phyloP scores from a whole-genome alignment of 805 yeast species.

The Dipodascus geniculatus region DNA sequence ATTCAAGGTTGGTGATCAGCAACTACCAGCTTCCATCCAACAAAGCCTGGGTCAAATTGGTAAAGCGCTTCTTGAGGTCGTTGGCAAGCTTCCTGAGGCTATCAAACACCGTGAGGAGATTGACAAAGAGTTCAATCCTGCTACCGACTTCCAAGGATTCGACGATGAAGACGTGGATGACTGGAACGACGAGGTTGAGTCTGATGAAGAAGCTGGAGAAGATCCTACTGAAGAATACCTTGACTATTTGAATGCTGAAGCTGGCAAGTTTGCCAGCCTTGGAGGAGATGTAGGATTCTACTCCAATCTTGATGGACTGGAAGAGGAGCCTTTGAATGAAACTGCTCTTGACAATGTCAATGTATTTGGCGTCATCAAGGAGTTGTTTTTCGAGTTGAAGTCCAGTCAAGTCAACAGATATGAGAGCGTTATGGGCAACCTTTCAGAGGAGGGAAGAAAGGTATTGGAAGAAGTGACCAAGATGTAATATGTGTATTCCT shows the following conservation, averaged over 20 bases:
- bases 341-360: slow-evolving; percentile 72
- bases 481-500: not conserved
- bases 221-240: slow-evolving; percentile 34
- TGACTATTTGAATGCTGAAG: slow-evolving; percentile 36
- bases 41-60: slow-evolving; percentile 38
- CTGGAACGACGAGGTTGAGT: slow-evolving; percentile 10
- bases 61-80: slow-evolving; percentile 35
- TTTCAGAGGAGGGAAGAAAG: slow-evolving; percentile 28
- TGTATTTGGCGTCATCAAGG: slow-evolving; percentile 54
- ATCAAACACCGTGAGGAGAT: slow-evolving; percentile 51
- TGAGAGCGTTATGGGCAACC: slow-evolving; percentile 33
- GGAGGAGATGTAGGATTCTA: slow-evolving; percentile 29
- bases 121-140: slow-evolving; percentile 40
- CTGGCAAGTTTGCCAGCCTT: slow-evolving; percentile 23
- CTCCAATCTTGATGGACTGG: slow-evolving; percentile 53
- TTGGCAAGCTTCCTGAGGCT: slow-evolving; percentile 62
- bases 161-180: slow-evolving; percentile 18
- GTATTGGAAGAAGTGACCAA: slow-evolving; percentile 19
- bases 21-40: slow-evolving; percentile 23
- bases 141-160: slow-evolving; percentile 28
- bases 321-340: slow-evolving; percentile 71
- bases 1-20: slow-evolving; percentile 24
- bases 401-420: slow-evolving; percentile 37
- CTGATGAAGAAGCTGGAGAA: slow-evolving; percentile 19
- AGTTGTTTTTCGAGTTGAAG: slow-evolving; percentile 39